These are phyloP conservation scores for Lecanicillium sp. DNA, from an alignment of 2,329 filamentous ascomycete genomes.

Conservation along the genomic window DNA sequence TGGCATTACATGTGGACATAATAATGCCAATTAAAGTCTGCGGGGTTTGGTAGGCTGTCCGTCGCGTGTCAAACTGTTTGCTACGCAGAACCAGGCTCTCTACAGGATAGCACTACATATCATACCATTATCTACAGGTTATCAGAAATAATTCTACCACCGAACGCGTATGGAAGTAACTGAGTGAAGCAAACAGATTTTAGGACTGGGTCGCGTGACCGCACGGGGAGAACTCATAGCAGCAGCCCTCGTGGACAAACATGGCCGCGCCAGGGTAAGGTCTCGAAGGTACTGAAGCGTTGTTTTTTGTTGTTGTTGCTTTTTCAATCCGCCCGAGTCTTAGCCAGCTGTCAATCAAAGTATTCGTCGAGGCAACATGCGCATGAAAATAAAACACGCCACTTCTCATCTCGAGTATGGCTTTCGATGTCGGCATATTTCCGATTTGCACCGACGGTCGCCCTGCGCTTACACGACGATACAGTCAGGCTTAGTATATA, in stretches of 20 bases:
- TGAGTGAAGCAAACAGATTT: no score
- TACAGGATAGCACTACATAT: no score
- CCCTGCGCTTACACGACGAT: conserved; percentile 8
- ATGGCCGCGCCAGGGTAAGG: conserved; percentile 5
- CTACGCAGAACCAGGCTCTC: background rate
- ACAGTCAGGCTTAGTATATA: conserved; percentile 14
- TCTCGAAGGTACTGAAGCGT: no score
- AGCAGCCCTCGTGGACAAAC: no score
- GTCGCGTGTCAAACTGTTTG: background rate
- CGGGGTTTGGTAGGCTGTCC: background rate
- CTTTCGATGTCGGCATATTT: background rate
- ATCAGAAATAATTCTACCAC: no score
- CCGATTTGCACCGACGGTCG: conserved; percentile 3
- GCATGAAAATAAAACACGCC: background rate
- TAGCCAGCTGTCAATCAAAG: background rate
- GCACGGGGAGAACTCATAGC: no score
- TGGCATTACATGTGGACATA: conserved; percentile 12
- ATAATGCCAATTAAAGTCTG: conserved; percentile 1
- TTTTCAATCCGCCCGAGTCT: no score
- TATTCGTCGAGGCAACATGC: background rate
- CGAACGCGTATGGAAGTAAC: no score
- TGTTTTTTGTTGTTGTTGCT: no score
- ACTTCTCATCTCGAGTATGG: background rate
- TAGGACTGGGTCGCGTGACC: no score
- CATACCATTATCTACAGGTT: no score